Conservation (phyloP, 179 eudicot species). For the Carnegiea gigantea region DNA sequence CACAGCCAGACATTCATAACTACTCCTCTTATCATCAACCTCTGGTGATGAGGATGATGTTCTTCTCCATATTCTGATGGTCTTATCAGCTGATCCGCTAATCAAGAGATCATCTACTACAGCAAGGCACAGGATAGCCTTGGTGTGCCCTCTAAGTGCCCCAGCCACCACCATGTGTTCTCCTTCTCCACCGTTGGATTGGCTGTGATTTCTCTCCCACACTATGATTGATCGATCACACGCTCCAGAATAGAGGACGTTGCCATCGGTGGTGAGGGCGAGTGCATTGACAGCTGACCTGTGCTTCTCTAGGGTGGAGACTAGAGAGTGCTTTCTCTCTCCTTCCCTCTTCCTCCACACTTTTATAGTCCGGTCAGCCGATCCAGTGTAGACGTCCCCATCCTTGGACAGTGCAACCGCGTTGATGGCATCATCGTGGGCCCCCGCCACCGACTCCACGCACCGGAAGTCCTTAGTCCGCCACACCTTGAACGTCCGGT, state of each 20-base stretch:
- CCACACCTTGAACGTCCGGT: conserved; percentile 66
- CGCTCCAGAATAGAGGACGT: conserved; percentile 76
- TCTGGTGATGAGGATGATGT: conserved; percentile 3
- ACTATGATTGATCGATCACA: conserved; percentile 84
- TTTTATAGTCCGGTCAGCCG: conserved; percentile 67
- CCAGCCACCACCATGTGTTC: conserved; percentile 73
- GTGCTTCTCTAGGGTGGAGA: conserved; percentile 73
- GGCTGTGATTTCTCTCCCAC: conserved; percentile 57
- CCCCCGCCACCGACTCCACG: conserved; percentile 47
- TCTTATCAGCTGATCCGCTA: conserved; percentile 91
- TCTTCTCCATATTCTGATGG: conserved; percentile 77
- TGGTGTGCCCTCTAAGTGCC: conserved; percentile 76
- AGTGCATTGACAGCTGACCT: conserved; percentile 86
- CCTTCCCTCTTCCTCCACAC: conserved; percentile 51
- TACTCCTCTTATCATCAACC: conserved; percentile 26
- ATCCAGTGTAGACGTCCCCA: conserved; percentile 73
- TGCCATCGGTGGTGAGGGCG: conserved; percentile 53
- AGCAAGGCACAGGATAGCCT: conserved; percentile 72
- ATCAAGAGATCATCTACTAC: conserved; percentile 52
- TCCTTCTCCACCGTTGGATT: conserved; percentile 30
- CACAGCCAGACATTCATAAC: conserved; percentile 60
- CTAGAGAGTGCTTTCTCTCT: conserved; percentile 36
- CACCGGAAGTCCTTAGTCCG: conserved; percentile 42
- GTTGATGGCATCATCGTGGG: conserved; percentile 78
- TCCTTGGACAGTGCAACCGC: conserved; percentile 48